Percentiles rank a stretch among this genome's conserved stretches.
Conservation (phyloP, 148 eudicot genomes). For the Silene conica region DNA sequence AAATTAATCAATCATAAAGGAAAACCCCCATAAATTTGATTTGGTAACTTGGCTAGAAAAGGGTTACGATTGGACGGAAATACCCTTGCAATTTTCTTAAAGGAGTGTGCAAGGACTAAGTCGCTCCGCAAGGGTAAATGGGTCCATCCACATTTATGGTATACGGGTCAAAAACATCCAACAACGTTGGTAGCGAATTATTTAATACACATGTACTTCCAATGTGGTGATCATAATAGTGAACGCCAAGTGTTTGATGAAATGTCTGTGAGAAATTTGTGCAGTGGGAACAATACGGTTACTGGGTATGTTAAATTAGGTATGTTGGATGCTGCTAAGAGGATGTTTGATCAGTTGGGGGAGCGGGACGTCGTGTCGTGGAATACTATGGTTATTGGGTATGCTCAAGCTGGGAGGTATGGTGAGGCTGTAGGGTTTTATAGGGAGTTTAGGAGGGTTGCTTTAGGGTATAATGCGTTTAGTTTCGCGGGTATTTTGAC, state of each 20-base stretch:
- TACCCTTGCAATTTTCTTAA: constrained; percentile 39
- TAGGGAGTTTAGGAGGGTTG: constrained; percentile 40
- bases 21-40: constrained; percentile 23
- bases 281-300: constrained; percentile 70
- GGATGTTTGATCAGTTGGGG: constrained; percentile 57
- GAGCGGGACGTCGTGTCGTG: constrained; percentile 68
- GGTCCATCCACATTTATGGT: constrained; percentile 63
- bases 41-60: constrained; percentile 41
- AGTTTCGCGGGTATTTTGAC: constrained; percentile 77
- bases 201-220: constrained; percentile 57
- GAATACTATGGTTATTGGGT: constrained; percentile 77
- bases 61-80: constrained; percentile 51
- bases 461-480: constrained; percentile 49
- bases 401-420: constrained; percentile 44
- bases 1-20: background rate
- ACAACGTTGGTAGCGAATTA: constrained; percentile 49
- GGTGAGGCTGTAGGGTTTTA: constrained; percentile 53
- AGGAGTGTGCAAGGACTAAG: constrained; percentile 42
- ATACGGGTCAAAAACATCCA: constrained; percentile 57
- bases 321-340: constrained; percentile 49
- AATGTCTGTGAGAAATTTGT: constrained; percentile 66
- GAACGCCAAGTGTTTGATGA: constrained; percentile 75
- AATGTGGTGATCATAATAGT: constrained; percentile 46
- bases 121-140: constrained; percentile 62
- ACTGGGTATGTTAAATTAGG: constrained; percentile 78